Conservation (phyloP, 352 stramenopile species). For the Globisporangium nagaii region DNA sequence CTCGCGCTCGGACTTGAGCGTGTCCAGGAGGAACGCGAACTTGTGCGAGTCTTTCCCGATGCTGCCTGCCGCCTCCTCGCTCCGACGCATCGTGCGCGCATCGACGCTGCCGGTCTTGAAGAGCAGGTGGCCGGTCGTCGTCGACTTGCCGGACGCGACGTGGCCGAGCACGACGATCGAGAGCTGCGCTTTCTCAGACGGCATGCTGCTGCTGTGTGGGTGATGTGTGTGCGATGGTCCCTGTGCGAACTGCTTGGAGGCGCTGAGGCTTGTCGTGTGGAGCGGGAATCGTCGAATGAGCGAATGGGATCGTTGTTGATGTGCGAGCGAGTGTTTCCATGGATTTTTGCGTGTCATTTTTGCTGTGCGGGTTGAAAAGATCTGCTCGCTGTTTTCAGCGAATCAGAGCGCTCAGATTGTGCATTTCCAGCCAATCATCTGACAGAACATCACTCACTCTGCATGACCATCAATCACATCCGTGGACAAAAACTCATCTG, state of each 20-base stretch:
- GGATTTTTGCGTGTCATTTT: not conserved
- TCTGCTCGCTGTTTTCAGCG: not conserved
- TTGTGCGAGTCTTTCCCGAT: conserved; percentile 98
- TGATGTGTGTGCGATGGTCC: too few species aligned
- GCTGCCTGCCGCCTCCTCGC: conserved; percentile 96
- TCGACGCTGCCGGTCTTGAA: conserved; percentile 99
- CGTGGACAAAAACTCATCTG: not conserved
- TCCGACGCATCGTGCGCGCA: conserved; percentile 98
- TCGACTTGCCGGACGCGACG: conserved; percentile 98
- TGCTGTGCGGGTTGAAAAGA: not conserved
- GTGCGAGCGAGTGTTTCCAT: not conserved
- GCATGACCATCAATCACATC: not conserved
- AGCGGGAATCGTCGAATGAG: not conserved
- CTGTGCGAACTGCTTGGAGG: too few species aligned
- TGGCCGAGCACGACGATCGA: conserved; percentile 95
- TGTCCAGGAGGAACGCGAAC: conserved; percentile 99
- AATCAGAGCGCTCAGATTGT: not conserved
- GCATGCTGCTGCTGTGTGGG: too few species aligned
- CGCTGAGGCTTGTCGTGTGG: not conserved
- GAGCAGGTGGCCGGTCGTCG: conserved; percentile 97
- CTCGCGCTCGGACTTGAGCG: conserved; percentile 97
- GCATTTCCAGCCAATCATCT: not conserved
- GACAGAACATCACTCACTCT: not conserved
- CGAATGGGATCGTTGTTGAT: too few species aligned
- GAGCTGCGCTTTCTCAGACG: conserved; percentile 69